phyloP scores from a whole-genome alignment of 257 asterid genomes.

The Petunia secreta region DNA sequence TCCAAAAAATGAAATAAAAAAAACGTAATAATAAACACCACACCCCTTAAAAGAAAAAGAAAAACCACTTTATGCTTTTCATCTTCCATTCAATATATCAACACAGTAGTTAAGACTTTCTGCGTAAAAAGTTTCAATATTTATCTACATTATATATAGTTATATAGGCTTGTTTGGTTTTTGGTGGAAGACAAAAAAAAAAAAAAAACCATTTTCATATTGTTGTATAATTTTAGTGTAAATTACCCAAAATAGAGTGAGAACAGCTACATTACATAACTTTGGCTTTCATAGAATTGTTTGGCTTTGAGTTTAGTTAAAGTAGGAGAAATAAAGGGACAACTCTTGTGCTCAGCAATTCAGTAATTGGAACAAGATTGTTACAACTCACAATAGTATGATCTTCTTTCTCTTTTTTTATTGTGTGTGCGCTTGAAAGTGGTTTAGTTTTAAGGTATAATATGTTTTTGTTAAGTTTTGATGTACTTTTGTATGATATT shows the following conservation, averaged over 20 bases:
- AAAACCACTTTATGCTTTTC: background rate
- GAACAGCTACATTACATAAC: background rate
- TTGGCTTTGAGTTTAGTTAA: conserved; percentile 5
- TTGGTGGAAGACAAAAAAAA: background rate
- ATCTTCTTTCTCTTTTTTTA: background rate
- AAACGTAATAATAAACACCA: background rate
- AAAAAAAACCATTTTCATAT: background rate
- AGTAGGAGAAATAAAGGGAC: conserved; percentile 5
- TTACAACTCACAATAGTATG: conserved; percentile 14
- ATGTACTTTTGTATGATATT: too few relatives aligned
- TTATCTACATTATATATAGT: background rate
- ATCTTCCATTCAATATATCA: background rate
- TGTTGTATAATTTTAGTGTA: background rate
- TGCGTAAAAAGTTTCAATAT: background rate
- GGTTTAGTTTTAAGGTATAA: background rate
- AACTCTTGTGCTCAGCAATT: background rate
- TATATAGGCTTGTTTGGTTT: conserved; percentile 6
- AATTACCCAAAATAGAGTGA: conserved; percentile 16
- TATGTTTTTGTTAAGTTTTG: too few relatives aligned
- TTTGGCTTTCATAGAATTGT: background rate
- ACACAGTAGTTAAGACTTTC: background rate
- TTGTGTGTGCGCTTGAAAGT: background rate
- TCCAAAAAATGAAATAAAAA: background rate
- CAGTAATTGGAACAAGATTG: background rate
- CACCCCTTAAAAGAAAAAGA: background rate